Conservation (phyloP, 805 yeast species). For the Wickerhamiella spandovensis region DNA sequence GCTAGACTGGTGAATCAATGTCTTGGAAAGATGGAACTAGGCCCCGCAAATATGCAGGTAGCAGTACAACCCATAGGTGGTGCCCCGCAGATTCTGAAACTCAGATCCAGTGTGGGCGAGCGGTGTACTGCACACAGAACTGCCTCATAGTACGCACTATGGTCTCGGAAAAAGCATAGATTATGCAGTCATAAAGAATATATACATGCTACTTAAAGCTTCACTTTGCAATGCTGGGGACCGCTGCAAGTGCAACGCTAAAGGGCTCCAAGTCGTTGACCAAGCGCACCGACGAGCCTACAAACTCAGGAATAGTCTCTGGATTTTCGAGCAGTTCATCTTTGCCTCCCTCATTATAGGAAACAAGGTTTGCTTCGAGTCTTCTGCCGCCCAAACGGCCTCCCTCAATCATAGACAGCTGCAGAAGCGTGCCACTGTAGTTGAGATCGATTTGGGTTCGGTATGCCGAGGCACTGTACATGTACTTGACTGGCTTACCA, state of each 20-base stretch:
- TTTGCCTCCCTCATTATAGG: conserved; percentile 13
- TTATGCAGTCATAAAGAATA: not conserved
- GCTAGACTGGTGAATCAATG: no score
- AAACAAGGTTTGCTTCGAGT: conserved; percentile 36
- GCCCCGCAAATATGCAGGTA: no score
- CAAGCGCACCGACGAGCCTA: not conserved
- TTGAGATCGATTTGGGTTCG: conserved; percentile 34
- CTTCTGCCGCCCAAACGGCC: conserved; percentile 44
- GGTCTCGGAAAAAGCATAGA: no score
- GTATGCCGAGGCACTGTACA: conserved; percentile 32
- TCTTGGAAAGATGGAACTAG: no score
- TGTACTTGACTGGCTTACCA: conserved; percentile 31
- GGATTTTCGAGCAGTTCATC: not conserved
- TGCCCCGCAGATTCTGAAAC: no score
- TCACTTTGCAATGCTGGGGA: not conserved
- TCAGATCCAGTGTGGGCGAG: no score
- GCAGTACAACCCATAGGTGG: no score
- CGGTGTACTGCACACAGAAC: no score
- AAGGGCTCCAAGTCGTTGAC: not conserved
- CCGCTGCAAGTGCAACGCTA: not conserved
- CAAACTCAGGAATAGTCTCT: not conserved
- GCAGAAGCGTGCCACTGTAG: conserved; percentile 27
- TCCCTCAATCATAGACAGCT: conserved; percentile 39
- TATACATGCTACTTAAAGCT: not conserved
- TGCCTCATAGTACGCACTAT: no score